Base-by-base conservation (phyloP, 495 filamentous ascomycete species). In the Xylona heveae region DNA sequence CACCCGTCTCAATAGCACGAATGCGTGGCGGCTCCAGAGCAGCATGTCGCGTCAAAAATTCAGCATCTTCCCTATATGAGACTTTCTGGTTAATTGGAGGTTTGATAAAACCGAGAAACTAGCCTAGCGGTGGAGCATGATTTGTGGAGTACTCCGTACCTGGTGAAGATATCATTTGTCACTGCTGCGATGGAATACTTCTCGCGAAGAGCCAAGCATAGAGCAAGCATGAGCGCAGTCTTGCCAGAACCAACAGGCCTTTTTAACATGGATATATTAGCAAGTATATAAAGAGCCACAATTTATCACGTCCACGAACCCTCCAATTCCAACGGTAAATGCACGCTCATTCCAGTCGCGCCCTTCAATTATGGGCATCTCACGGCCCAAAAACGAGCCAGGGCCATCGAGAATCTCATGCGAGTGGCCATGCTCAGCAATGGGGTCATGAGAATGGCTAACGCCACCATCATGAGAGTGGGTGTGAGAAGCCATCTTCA, bases 81-180 rank as follows among this genome's bases (percentile, higher is more conserved):
- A 8, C 24, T 8, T 21, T 29, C 37, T 35, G 35, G 29, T 38
- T 19, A 2, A 8, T 9, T 33, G 21, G 24, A 6, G 23, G n/a
- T n/a, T n/a, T n/a, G n/a, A n/a, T n/a, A n/a, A 22, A 22, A 10
- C 17, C 13, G n/a, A 35, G 19, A 6, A 27, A 17, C n/a, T 8
- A 30, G 1, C 16, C 2, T 13, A 20, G 19, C 3, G 3, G 21
- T 12, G 22, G 19, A 20, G 14, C 6, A 26, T 17, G 19, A 23
- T 14, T 4, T 19, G 19, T 34, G 19, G n/a, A n/a, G n/a, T n/a
- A n/a, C n/a, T n/a, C n/a, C 19, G n/a, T 46, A 65, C 60, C 66
- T 60, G 17, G 88, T 95, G 66, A 97, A 97, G 63, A 95, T 95
- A 59, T 97, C 88, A 60, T 97, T 97, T 19, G 88, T 97, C 2